These are phyloP conservation scores for Emydomyces testavorans DNA, from an alignment of 2,329 filamentous ascomycete genomes.

Conservation along the genomic window DNA sequence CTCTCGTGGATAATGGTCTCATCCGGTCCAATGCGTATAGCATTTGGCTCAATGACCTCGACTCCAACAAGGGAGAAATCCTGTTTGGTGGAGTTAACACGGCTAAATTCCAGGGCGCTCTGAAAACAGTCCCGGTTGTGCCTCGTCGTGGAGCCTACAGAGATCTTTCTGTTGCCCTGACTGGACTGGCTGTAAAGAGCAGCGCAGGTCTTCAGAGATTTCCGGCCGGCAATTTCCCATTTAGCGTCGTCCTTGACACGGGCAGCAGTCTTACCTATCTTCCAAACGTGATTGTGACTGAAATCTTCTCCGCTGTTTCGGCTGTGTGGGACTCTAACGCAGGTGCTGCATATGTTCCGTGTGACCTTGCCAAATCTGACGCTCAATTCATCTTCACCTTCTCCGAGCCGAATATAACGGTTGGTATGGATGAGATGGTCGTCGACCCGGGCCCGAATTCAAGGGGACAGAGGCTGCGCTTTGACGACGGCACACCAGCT, in stretches of 20 bases:
- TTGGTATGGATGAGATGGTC: conserved; percentile 49
- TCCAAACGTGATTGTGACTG: conserved; percentile 39
- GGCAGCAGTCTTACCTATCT: conserved; percentile 58
- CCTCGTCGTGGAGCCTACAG: conserved; percentile 31
- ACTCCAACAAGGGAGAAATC: conserved; percentile 53
- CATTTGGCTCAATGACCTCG: conserved; percentile 63
- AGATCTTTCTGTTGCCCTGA: conserved; percentile 61
- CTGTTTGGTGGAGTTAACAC: conserved; percentile 66
- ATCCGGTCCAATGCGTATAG: conserved; percentile 61
- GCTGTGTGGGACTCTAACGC: conserved; percentile 46
- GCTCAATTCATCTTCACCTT: conserved; percentile 46
- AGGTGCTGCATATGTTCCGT: conserved; percentile 44
- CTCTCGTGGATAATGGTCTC: conserved; percentile 48
- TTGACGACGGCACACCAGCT: conserved; percentile 43
- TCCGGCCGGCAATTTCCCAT: conserved; percentile 23
- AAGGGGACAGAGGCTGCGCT: conserved; percentile 40
- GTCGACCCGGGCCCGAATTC: conserved; percentile 43
- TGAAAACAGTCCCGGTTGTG: conserved; percentile 58
- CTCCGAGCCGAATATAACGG: conserved; percentile 41
- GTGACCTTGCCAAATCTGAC: conserved; percentile 36
- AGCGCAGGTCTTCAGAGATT: conserved; percentile 13
- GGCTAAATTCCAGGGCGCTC: conserved; percentile 49
- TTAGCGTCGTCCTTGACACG: conserved; percentile 59
- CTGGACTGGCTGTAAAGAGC: conserved; percentile 39
- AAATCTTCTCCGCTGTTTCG: conserved; percentile 48